A percentile compares a stretch with the other conserved stretches of the same genome.
phyloP scores from a whole-genome alignment of 2,329 filamentous ascomycete species.

The Diaporthe caulivora region DNA sequence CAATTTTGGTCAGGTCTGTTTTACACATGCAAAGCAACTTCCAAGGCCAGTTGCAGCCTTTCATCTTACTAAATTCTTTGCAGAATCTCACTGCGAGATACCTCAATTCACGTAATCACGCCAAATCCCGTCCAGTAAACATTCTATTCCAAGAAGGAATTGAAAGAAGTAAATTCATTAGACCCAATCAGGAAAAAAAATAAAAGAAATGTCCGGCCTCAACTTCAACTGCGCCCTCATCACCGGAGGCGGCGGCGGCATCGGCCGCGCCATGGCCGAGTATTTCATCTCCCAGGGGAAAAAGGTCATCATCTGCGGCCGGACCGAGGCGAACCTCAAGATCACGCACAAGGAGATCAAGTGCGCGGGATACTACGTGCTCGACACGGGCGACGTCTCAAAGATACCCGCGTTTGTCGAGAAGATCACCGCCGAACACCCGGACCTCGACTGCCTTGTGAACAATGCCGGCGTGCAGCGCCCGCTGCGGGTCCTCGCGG shows the following conservation, averaged over 20 bases:
- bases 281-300: conserved; percentile 60
- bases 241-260: conserved; percentile 65
- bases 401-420: conserved; percentile 59
- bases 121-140: too few species aligned
- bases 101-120: too few species aligned
- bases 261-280: conserved; percentile 61
- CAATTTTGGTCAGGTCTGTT: background rate
- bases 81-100: too few species aligned
- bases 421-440: conserved; percentile 61
- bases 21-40: background rate
- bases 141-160: background rate
- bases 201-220: conserved; percentile 41
- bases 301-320: conserved; percentile 64
- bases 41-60: too few species aligned
- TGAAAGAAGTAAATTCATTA: conserved; percentile 34
- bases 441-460: conserved; percentile 68
- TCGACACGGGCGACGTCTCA: conserved; percentile 61
- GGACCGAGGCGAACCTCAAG: conserved; percentile 66
- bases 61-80: too few species aligned
- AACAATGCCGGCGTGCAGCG: conserved; percentile 72
- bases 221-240: conserved; percentile 60
- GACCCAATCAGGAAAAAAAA: too few species aligned
- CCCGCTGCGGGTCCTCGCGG: conserved; percentile 59
- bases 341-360: conserved; percentile 57
- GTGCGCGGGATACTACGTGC: conserved; percentile 62